Base-by-base conservation (phyloP, 2,329 filamentous ascomycete species). In the Curvularia verruculosa region DNA sequence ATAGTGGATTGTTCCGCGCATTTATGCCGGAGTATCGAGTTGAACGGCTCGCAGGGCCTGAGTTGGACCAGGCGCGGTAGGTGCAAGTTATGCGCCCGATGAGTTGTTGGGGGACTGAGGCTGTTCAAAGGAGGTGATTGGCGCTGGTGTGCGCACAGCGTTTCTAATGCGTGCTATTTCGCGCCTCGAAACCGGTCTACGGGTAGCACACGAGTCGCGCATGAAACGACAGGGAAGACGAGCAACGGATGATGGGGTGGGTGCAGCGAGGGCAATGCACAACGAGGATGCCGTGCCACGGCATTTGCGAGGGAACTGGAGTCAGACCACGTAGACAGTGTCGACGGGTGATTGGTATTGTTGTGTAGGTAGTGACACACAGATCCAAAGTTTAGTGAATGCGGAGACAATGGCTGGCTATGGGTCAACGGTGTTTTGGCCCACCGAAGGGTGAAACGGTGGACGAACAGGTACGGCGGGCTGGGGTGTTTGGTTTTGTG, bases 121-220 rank as follows among this genome's bases (percentile, higher is more conserved):
- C 45, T 34, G 45, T 18, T 26, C 31, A 37, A 18, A 36, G 24
- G 41, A n/a, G 36, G 15, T 56, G 26, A 44, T 54, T 40, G 54
- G 52, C 28, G 46, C 29, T 45, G 52, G 46, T 24, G 39, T 26
- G 28, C 7, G 31, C 24, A 31, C 24, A 29, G 15, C 34, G 54
- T 57, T 57, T 54, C 49, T 49, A 26, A 54, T 53, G 54, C 54
- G 49, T 53, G 26, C 50, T 49, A 54, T 52, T 31, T 49, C n/a
- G 40, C 34, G 40, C 41, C 39, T 52, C 53, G 40, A 54, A 54
- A 57, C 54, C 47, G 24, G 43, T 34, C 54, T 36, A 47, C 36
- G 49, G 41, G 49, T 57, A 45, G 50, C 41, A 49, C 39, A 49
- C 39, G 54, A 57, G 44, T 57, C 49, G 53, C 43, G 48, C n/a